phyloP scores from a whole-genome alignment of 345 rosid genomes.

The Leavenworthia alabamica region DNA sequence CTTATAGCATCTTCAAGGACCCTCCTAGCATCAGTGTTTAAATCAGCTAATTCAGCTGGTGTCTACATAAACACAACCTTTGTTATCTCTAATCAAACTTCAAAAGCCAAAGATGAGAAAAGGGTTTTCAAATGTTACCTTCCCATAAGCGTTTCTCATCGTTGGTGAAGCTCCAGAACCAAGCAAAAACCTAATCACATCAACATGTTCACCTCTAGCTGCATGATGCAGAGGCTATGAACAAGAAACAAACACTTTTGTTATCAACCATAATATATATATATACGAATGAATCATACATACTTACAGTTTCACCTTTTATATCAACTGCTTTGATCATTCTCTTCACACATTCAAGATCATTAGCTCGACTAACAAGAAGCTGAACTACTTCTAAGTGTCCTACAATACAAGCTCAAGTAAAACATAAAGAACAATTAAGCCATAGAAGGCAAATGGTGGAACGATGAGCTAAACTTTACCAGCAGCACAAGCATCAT shows the following conservation, averaged over 20 bases:
- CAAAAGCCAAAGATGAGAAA: not conserved
- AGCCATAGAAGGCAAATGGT: not conserved
- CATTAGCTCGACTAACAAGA: slow-evolving; percentile 49
- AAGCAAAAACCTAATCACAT: slow-evolving; percentile 59
- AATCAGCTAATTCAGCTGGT: slow-evolving; percentile 58
- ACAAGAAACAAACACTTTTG: slow-evolving; percentile 1
- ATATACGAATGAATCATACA: not conserved
- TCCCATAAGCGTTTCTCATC: slow-evolving; percentile 49
- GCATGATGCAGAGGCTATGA: slow-evolving; percentile 95
- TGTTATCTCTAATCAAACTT: slow-evolving; percentile 5
- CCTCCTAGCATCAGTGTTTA: slow-evolving; percentile 49
- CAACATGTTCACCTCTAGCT: slow-evolving; percentile 81
- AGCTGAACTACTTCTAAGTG: slow-evolving; percentile 58
- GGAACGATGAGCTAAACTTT: slow-evolving; percentile 1
- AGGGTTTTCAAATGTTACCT: slow-evolving; percentile 42
- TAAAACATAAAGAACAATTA: not conserved
- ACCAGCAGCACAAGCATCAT: slow-evolving; percentile 96
- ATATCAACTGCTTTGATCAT: slow-evolving; percentile 68
- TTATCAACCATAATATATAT: too few relatives aligned
- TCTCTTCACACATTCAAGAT: slow-evolving; percentile 44
- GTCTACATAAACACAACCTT: slow-evolving; percentile 38
- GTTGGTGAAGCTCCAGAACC: slow-evolving; percentile 62
- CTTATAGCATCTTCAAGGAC: slow-evolving; percentile 41
- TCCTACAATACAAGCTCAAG: slow-evolving; percentile 42
- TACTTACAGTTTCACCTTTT: slow-evolving; percentile 85